A percentile compares a stretch with the other conserved stretches of the same genome.
phyloP scores from a whole-genome alignment of 768 basidiomycete genomes.

The Clitopilus hobsonii region DNA sequence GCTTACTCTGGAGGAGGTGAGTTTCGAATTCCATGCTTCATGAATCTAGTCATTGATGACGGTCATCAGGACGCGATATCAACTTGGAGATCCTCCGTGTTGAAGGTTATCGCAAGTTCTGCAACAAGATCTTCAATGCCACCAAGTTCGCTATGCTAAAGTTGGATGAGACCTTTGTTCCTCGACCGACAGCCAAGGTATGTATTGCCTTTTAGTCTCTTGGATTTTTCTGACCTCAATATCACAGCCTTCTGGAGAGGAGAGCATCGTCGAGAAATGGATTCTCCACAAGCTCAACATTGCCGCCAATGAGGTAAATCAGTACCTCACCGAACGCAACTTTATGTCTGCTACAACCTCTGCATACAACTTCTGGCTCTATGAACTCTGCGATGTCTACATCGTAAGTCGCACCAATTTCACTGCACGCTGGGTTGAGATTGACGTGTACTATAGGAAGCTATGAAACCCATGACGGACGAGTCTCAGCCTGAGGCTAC shows the following conservation, averaged over 20 bases:
- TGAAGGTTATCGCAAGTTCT: constrained; percentile 98
- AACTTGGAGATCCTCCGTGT: constrained; percentile 94
- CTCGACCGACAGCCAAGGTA: constrained; percentile 66
- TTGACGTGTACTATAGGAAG: constrained; percentile 58
- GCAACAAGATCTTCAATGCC: constrained; percentile 99
- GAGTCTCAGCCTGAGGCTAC: constrained; percentile 56
- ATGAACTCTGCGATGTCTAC: constrained; percentile 99
- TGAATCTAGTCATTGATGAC: background rate
- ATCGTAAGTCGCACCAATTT: constrained; percentile 53
- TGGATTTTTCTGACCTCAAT: constrained; percentile 7
- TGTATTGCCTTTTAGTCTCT: constrained; percentile 8
- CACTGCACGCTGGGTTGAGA: background rate
- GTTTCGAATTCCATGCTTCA: background rate
- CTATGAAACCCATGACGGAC: constrained; percentile 97
- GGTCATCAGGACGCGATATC: constrained; percentile 79
- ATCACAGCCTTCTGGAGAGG: constrained; percentile 76
- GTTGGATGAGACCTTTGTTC: constrained; percentile 80
- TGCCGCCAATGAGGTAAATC: constrained; percentile 74
- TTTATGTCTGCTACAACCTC: constrained; percentile 89
- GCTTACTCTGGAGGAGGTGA: constrained; percentile 89
- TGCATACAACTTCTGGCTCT: constrained; percentile 93
- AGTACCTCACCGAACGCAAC: constrained; percentile 70
- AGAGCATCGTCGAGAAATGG: constrained; percentile 93
- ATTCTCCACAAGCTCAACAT: constrained; percentile 90
- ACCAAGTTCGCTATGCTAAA: constrained; percentile 99